Base-by-base conservation (phyloP, 768 basidiomycete genomes). In the Pleurotus sapidus region DNA sequence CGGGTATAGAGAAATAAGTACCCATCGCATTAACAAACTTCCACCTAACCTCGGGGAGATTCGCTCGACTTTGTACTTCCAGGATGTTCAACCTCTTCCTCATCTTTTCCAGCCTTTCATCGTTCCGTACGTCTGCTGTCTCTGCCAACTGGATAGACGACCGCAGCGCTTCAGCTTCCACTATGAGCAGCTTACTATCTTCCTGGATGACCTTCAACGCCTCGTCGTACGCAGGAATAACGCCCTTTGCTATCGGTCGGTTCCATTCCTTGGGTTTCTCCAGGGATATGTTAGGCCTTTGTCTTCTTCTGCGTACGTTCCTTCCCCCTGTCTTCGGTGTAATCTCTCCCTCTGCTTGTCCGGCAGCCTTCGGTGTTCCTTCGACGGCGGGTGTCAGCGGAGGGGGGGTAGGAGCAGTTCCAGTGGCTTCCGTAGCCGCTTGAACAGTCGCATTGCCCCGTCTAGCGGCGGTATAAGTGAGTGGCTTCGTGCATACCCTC, bases 31-130 rank as follows among this genome's bases (percentile, higher is more conserved):
- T 89, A 37, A 78, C 75, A 60, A 91, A 89, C 61, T 77, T 82
- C 88, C 91, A 91, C 65, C 94, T 74, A 34, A 88, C 83, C 54
- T 86, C 78, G 0, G 95, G 95, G n/a, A 93, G 72, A 69, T 98
- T 95, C 27, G 91, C 74, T 68, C 88, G 80, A 57, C 88, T 87
- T 72, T 93, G 91, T 8, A 95, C 78, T 61, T 92, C 85, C 46
- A 96, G 66, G 57, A 89, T 80, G 17, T 75, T 65, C 46, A 86
- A 65, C 67, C 78, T 82, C 64, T 78, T 73, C 59, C 81, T 66
- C 67, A 84, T 63, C 34, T 67, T 57, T 59, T 79, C 76, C 61
- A 86, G 62, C 46, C 72, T 72, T 18, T 62, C 68, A 46, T 72
- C 71, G 58, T 78, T 62, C 20, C 58, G 61, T 24, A 68, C 62